phyloP scores from a whole-genome alignment of 176 grass and related monocot genomes.

The Aegilops bicornis region DNA sequence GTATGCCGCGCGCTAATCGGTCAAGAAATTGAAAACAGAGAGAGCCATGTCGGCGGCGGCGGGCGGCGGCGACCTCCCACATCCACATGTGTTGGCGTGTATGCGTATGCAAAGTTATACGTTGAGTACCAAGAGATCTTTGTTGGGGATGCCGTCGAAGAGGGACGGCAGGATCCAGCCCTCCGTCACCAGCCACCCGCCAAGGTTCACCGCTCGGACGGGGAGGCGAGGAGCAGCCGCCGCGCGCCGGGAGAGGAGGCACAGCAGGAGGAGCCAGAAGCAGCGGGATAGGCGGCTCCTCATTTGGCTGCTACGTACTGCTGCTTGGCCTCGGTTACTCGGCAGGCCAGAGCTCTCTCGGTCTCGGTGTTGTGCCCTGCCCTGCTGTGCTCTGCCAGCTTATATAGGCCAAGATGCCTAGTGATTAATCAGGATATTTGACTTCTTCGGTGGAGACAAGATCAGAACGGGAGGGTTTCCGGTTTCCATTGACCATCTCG shows the following conservation, averaged over 20 bases:
- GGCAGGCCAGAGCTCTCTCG: background rate
- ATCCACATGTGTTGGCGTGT: no score
- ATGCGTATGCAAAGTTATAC: no score
- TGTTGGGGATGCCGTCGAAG: slow-evolving; percentile 69
- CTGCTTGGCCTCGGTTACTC: background rate
- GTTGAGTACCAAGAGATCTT: slow-evolving; percentile 47
- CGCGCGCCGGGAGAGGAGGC: background rate
- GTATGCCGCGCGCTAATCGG: background rate
- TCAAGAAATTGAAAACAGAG: background rate
- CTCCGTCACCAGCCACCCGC: slow-evolving; percentile 72
- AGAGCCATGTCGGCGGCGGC: background rate
- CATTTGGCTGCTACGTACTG: background rate
- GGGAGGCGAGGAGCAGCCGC: background rate
- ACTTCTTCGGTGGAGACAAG: background rate
- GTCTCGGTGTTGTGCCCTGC: no score
- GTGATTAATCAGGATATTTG: background rate
- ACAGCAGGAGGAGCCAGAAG: background rate
- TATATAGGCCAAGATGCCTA: background rate
- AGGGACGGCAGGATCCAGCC: slow-evolving; percentile 74
- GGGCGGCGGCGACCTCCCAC: no score
- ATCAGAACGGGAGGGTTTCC: slow-evolving; percentile 3
- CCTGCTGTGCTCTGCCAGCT: background rate
- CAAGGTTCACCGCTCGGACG: slow-evolving; percentile 62
- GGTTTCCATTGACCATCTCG: background rate
- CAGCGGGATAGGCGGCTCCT: background rate